These are phyloP conservation scores for Mucor plumbeus DNA, from an alignment of 371 early-diverging fungal genomes.

Conservation along the genomic window DNA sequence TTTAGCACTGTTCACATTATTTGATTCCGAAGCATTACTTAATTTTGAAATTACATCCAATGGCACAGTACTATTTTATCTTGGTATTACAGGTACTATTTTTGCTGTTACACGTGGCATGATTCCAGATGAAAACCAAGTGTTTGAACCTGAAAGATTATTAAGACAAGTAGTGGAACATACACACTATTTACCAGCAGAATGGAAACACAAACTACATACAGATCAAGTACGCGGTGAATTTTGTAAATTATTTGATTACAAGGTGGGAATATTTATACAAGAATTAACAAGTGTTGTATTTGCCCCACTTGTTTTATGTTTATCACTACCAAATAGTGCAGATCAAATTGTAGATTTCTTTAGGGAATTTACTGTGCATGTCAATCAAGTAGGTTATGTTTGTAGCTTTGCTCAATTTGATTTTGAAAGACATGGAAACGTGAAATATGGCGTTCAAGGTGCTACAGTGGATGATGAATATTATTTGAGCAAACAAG, in stretches of 20 bases:
- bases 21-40: constrained; percentile 87
- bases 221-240: constrained; percentile 84
- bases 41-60: constrained; percentile 90
- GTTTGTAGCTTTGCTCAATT: constrained; percentile 97
- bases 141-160: constrained; percentile 81
- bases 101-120: constrained; percentile 84
- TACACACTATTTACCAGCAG: constrained; percentile 89
- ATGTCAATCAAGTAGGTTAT: constrained; percentile 89
- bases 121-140: constrained; percentile 82
- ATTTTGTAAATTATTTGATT: constrained; percentile 81
- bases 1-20: constrained; percentile 77
- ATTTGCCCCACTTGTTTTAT: constrained; percentile 87
- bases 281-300: constrained; percentile 86
- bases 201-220: constrained; percentile 87
- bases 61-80: constrained; percentile 88
- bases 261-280: constrained; percentile 78
- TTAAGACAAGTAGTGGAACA: constrained; percentile 81
- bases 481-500: constrained; percentile 78
- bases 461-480: constrained; percentile 57
- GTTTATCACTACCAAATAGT: constrained; percentile 79
- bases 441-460: constrained; percentile 83
- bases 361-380: constrained; percentile 91
- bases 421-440: constrained; percentile 85
- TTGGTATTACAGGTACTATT: constrained; percentile 87
- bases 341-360: constrained; percentile 88